Percentiles rank a stretch among this genome's conserved stretches.
phyloP scores from a whole-genome alignment of 768 basidiomycete genomes.

The Glaciozyma martinii region DNA sequence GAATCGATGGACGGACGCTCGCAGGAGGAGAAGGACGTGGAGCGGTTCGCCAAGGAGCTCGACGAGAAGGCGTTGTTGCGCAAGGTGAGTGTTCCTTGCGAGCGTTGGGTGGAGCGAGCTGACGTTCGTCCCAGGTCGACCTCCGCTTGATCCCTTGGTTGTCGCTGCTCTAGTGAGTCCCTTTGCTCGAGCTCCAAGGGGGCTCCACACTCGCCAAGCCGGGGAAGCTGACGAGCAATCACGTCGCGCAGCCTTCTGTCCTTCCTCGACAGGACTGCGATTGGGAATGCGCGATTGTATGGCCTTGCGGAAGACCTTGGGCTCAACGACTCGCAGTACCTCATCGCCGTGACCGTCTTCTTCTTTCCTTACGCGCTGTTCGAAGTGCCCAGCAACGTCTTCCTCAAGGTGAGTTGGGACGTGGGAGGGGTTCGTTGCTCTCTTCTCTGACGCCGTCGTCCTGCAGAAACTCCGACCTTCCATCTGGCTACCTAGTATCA shows the following conservation, averaged over 20 bases:
- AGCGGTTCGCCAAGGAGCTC: constrained; percentile 38
- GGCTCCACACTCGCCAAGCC: constrained; percentile 48
- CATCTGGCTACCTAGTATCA: constrained; percentile 63
- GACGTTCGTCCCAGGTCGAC: constrained; percentile 25
- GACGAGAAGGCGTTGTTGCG: constrained; percentile 62
- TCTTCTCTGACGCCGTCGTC: constrained; percentile 42
- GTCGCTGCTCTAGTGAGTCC: constrained; percentile 47
- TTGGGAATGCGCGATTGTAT: neutral
- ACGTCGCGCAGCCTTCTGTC: neutral
- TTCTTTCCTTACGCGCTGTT: neutral
- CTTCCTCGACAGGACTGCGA: neutral
- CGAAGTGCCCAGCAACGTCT: neutral
- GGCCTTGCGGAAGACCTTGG: neutral
- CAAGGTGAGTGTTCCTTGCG: constrained; percentile 52
- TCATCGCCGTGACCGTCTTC: neutral
- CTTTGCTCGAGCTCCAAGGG: constrained; percentile 40
- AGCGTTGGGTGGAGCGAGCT: constrained; percentile 43
- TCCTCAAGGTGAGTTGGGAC: neutral
- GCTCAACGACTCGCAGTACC: neutral
- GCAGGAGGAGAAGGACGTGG: neutral
- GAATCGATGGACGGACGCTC: neutral
- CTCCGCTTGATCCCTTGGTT: constrained; percentile 60
- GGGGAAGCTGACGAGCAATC: constrained; percentile 38
- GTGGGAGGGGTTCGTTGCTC: neutral
- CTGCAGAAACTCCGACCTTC: constrained; percentile 66